phyloP scores from a whole-genome alignment of 805 yeast genomes.

The Wickerhamiella allomyrinae region DNA sequence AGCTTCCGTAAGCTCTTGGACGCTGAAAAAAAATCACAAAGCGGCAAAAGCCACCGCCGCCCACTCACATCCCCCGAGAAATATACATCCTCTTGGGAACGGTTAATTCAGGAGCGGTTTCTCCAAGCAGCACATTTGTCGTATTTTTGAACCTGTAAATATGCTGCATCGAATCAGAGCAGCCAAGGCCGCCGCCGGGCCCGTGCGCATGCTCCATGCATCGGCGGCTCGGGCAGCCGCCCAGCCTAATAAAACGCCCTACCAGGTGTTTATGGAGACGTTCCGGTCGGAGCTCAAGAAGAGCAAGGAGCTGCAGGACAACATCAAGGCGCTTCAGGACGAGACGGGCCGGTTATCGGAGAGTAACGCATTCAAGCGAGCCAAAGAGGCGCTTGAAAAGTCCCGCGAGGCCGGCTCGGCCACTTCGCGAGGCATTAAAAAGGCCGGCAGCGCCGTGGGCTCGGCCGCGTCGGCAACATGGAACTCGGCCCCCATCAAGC shows the following conservation, averaged over 20 bases:
- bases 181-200: neutral
- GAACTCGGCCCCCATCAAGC: constrained; percentile 88
- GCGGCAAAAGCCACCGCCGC: too few relatives aligned
- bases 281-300: constrained; percentile 85
- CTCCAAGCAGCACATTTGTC: too few relatives aligned
- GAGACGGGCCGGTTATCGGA: constrained; percentile 92
- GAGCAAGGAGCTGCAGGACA: constrained; percentile 75
- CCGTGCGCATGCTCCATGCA: constrained; percentile 1
- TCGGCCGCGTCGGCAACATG: constrained; percentile 81
- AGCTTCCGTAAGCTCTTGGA: neutral
- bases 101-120: too few relatives aligned
- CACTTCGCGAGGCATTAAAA: constrained; percentile 57
- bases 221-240: neutral
- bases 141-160: too few relatives aligned
- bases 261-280: constrained; percentile 86
- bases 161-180: neutral
- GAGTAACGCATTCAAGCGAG: constrained; percentile 81
- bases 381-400: constrained; percentile 78
- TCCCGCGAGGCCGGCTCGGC: constrained; percentile 65
- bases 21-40: neutral
- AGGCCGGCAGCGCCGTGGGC: constrained; percentile 91
- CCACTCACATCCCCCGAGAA: neutral
- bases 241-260: constrained; percentile 33
- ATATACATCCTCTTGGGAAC: too few relatives aligned
- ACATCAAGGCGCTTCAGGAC: constrained; percentile 86